These are phyloP conservation scores for Manihot esculenta DNA, from an alignment of 441 rosid genomes.

Conservation along the genomic window DNA sequence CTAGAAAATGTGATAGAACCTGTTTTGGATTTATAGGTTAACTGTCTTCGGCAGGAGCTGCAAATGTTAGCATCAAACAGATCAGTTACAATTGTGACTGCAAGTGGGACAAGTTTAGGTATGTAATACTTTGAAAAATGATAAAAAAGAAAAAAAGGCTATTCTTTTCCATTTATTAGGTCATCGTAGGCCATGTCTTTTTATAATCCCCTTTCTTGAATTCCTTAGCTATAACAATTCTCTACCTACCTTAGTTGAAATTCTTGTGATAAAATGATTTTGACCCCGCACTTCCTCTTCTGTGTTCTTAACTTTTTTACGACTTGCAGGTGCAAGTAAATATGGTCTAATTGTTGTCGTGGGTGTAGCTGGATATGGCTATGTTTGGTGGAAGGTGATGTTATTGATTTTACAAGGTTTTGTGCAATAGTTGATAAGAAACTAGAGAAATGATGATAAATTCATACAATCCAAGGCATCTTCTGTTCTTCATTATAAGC, in stretches of 20 bases:
- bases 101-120: constrained; percentile 61
- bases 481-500: no score
- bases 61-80: constrained; percentile 54
- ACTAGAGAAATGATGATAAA: not conserved
- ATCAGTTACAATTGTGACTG: constrained; percentile 69
- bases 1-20: constrained; percentile 12
- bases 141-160: not conserved
- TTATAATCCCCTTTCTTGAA: not conserved
- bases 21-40: constrained; percentile 53
- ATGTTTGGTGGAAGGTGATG: constrained; percentile 97
- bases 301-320: constrained; percentile 11
- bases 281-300: not conserved
- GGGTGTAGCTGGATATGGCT: constrained; percentile 82
- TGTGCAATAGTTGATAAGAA: not conserved
- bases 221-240: not conserved
- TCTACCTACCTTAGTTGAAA: not conserved
- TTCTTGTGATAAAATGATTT: not conserved
- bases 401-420: not conserved
- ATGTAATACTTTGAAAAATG: not conserved
- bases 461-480: not conserved
- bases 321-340: constrained; percentile 60
- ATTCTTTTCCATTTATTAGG: not conserved
- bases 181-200: constrained; percentile 5
- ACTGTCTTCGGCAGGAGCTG: constrained; percentile 68
- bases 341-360: constrained; percentile 65